Base-by-base conservation (phyloP, 352 stramenopile genomes). In the Phytophthora macrochlamydospora region DNA sequence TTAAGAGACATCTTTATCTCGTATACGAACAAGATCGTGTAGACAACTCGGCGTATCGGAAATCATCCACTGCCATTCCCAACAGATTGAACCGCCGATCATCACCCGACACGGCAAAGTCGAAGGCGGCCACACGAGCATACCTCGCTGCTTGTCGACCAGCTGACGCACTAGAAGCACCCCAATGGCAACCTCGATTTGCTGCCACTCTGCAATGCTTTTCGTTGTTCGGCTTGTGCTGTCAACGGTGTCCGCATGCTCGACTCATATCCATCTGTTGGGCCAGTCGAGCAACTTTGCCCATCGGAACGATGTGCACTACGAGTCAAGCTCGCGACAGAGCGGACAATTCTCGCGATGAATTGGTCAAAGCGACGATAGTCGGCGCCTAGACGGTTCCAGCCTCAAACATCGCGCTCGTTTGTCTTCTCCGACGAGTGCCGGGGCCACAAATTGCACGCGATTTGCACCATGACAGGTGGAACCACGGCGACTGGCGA, bases 401-500 rank as follows among this genome's bases (percentile, higher is more conserved):
- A 28, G 14, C 43, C 30, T 49, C 43, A 49, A 49, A 7, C 14
- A 29, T 49, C 2, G 14, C 4, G 6, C 43, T 49, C 43, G 2
- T 12, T 29, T 49, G 13, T 7, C 14, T 3, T n/a, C 43, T 2
- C 7, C 8, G 14, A 8, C 43, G 29, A 49, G 49, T 3, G 29
- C 37, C 8, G 7, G 56, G 24, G 35, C 49, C 40, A 35, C 35
- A 44, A 51, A 13, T 2, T 65, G 30, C 11, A 35, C 52, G 50
- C 51, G 13, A 62, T 62, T 45, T 48, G 55, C 32, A 35, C 40
- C 50, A 31, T 60, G 58, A 45, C 48, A 45, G 1, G 29, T 76
- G n/a, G 40, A 64, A 49, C 14, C 13, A 29, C 24, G 43, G 43
- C 43, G 13, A 49, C 13, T 29, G 14, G 43, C 43, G 43, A 29